Base-by-base conservation (phyloP, 495 filamentous ascomycete genomes). In the Trichoderma erinaceum region DNA sequence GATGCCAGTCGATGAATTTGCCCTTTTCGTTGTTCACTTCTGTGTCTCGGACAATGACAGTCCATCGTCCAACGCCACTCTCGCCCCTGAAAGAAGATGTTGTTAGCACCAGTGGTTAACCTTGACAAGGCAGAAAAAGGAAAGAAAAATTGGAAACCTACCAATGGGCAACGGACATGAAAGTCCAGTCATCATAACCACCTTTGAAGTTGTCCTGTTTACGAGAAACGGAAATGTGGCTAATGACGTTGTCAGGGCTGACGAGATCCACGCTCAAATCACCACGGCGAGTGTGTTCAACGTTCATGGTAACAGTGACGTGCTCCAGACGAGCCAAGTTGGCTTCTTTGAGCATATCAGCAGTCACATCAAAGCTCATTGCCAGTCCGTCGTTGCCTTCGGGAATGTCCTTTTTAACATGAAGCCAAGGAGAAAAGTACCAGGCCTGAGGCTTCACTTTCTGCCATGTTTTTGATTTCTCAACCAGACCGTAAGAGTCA, bases 91-190 rank as follows among this genome's bases (percentile, higher is more conserved):
- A 64, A 50, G 29, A 67, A 65, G n/a, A 64, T 50, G 67, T 12
- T 63, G 52, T 74, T 72, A 76, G 71, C 46, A 65, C 68, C 35
- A 3, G 29, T n/a, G 16, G n/a, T n/a, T 52, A 2, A 46, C 41
- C 75, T 67, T 75, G 6, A 4, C 21, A 21, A 21, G 4, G 16
- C 18, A 5, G 6, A 16, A 50, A 64, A 41, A 41, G 23, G 16
- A 48, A 29, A 48, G 29, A 38, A 13, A 23, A 64, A 66, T 21
- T 4, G n/a, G 32, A 64, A 65, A 77, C 88, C 78, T 84, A 95
- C 92, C 92, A 99, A 76, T 99, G 96, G 72, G 88, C 92, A 64
- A 99, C 96, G 68, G 87, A 92, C 95, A 98, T 98, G 71, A 99
- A 99, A 1, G 95, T 97, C 95, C 95, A 99, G 79, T 99, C 92